Base-by-base conservation (phyloP, 2,329 filamentous ascomycete species). In the Fusarium pininemorale region DNA sequence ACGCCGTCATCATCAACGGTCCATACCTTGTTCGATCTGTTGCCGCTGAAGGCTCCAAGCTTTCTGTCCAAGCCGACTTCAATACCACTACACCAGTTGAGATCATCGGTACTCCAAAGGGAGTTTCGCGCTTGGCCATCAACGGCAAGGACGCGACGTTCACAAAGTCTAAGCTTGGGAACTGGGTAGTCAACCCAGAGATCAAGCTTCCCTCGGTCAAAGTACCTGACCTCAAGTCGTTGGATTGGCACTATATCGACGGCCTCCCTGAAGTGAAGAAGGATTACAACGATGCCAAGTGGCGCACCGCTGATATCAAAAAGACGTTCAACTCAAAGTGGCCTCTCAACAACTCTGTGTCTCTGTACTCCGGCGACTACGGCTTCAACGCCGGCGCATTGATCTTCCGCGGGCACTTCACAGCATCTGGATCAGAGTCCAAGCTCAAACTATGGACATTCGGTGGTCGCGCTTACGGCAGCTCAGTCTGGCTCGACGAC, bases 211-310 rank as follows among this genome's bases (percentile, higher is more conserved):
- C 92, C 0, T 18, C 53, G 1, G 69, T 93, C 45, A 78, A 79
- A 1, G 75, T 94, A 0, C 91, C 81, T 0, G 82, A 88, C 13
- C 84, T 95, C 5, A 83, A 85, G 20, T 79, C 83, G 1, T 80
- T 93, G 15, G 81, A 87, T 3, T 96, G 94, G 94, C 90, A 90
- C 78, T 90, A 89, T 65, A 77, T 93, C 28, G 90, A 96, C 80
- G 89, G 89, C 0, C 87, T 96, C 1, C 94, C 93, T 0, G 94
- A 96, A 79, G 84, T 94, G 12, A 80, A 87, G 55, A 71, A 84
- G 1, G 81, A 80, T 4, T 96, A 95, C 75, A 90, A 94, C 59
- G 94, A 96, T 80, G 87, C 87, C 7, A 81, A 82, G 11, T 96
- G 94, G 94, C 86, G 86, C 0, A 74, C 78, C 0, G 93, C 92